Evolutionary conservation across 805 yeast species (phyloP), one percentile per base, ranked within the genome.

Genomic region (Starmerella scarabaei): DNA sequence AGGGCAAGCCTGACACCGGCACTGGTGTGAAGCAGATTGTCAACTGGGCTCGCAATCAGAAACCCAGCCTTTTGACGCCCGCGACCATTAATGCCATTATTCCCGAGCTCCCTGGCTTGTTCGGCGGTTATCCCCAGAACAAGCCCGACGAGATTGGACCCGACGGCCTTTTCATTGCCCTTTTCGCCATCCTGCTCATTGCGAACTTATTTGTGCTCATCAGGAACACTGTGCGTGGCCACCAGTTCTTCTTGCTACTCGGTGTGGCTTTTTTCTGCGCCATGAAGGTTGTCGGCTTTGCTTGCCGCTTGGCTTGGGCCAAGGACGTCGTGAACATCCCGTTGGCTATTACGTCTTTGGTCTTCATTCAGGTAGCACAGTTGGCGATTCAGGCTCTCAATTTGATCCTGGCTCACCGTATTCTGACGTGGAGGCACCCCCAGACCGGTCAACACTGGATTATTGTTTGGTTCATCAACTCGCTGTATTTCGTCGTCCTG

Each of bases 351-450:
- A 66, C 78, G 2, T 65, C 74, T 2, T 71, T 68, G 33, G 73
- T 76, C 21, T 66, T 79, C 36, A 53, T 71, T 21, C 67, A 74
- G 47, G 60, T 75, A 8, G 75, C 84, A 3, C 67, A 74, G 15
- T 70, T 76, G n/a, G 53, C 73, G 21, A 54, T 79, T 33, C 72
- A 73, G 24, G 67, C 78, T 3, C 65, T 74, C 52, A 76, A 75
- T 53, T 64, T 77, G 56, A 69, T 77, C 18, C 59, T 80, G 38
- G 82, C 82, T 3, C 85, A 78, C 55, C 69, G 88, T 55, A 62
- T 79, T 18, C 77, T 77, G 58, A 76, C 83, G 5, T 77, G 84
- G 81, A 65, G 77, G 55, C 86, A 80, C 54, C 86, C 88, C 6
- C 75, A 72, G 37, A 68, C 75, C 9, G 86, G 85, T 30, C 66